These are phyloP conservation scores for Verticillium longisporum DNA, from an alignment of 2,329 filamentous ascomycete genomes.

Conservation along the genomic window DNA sequence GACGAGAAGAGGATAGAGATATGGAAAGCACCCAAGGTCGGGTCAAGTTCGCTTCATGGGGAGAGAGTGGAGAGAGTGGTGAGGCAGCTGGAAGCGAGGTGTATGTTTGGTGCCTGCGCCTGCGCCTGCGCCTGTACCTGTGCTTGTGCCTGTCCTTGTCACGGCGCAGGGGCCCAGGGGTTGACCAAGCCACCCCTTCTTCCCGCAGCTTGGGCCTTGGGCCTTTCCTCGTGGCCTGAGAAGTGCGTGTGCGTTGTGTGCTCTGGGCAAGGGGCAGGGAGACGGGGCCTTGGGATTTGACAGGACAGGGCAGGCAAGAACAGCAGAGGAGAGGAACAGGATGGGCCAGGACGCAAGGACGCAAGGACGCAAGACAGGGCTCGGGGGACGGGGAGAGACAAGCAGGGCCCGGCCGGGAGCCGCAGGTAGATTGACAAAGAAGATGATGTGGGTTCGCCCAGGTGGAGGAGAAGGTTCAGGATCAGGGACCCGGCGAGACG, in stretches of 20 bases:
- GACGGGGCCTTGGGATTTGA: background rate
- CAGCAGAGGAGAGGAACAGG: too few relatives aligned
- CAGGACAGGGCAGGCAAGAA: background rate
- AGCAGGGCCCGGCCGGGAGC: background rate
- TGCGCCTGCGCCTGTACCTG: background rate
- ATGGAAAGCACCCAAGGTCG: background rate
- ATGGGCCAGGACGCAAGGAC: background rate
- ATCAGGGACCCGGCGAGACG: background rate
- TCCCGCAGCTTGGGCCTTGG: background rate
- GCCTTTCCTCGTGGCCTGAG: background rate
- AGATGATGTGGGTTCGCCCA: background rate
- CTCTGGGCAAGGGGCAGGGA: background rate
- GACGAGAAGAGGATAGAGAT: background rate
- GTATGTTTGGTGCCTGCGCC: background rate
- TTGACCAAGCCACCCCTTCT: background rate
- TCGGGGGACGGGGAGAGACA: background rate
- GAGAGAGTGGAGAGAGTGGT: background rate
- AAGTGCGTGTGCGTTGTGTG: background rate
- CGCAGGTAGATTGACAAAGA: conserved; percentile 1
- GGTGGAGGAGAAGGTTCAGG: background rate
- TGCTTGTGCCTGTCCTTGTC: background rate
- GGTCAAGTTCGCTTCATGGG: background rate
- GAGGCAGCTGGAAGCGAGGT: background rate
- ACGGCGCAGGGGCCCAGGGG: background rate
- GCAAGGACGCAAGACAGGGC: background rate